Evolutionary conservation across 176 grass and related monocot genomes (phyloP).

Genomic region (Puccinellia tenuiflora): DNA sequence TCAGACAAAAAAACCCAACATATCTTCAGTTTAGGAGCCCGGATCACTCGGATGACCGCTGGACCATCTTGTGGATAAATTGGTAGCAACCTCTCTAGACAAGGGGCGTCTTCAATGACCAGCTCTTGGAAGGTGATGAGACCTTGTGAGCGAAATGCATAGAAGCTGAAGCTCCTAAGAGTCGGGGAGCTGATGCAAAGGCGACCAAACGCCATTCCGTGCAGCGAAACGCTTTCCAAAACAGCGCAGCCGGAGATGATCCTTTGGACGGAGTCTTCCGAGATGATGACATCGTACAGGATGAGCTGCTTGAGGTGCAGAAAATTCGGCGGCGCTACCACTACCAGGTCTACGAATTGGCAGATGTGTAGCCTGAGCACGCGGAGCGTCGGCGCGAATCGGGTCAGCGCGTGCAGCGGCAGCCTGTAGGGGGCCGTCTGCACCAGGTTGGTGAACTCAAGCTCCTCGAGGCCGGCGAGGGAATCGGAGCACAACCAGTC

Average conservation of each 20-base stretch:
- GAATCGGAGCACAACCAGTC: neutral
- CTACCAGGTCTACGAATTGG: neutral
- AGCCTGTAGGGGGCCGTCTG: neutral
- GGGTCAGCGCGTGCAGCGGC: neutral
- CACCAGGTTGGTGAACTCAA: neutral
- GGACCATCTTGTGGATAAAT: neutral
- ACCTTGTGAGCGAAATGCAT: neutral
- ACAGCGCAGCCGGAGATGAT: neutral
- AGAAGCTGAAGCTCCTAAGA: neutral
- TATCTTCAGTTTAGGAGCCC: neutral
- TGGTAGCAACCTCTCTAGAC: neutral
- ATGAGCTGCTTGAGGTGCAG: neutral
- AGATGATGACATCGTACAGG: neutral
- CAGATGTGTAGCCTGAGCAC: neutral
- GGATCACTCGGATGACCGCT: neutral
- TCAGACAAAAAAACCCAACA: neutral
- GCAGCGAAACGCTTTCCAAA: neutral
- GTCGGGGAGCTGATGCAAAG: neutral
- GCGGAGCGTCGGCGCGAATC: neutral
- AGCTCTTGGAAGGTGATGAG: neutral
- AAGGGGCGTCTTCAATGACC: neutral
- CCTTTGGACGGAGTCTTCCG: too few species aligned
- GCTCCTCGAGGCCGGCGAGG: neutral
- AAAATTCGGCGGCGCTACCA: too few species aligned
- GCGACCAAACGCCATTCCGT: neutral